Percentiles rank a stretch among this genome's conserved stretches.
Evolutionary conservation across 108 stramenopile species (phyloP).

Genomic region (Conticribra guillardii): DNA sequence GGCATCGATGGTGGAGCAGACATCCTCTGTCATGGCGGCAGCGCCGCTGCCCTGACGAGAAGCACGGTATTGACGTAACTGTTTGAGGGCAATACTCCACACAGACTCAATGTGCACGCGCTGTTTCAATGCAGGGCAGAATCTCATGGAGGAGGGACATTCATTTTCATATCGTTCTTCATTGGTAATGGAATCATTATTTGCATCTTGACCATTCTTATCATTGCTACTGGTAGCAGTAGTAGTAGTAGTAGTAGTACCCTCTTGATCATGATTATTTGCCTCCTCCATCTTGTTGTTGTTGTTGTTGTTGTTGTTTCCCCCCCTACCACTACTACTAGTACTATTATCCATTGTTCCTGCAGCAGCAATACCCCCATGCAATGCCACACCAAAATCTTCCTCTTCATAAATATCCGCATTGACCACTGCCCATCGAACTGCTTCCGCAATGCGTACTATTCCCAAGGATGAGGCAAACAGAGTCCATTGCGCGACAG

Average conservation of each 20-base stretch:
- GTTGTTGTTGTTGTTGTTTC: too few species aligned
- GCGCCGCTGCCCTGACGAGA: neutral
- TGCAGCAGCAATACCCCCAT: conserved; percentile 10
- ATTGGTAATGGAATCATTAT: neutral
- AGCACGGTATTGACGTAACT: conserved; percentile 13
- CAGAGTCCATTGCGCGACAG: conserved; percentile 59
- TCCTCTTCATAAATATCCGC: conserved; percentile 97
- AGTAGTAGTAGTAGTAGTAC: too few species aligned
- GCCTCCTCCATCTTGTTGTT: too few species aligned
- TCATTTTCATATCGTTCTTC: neutral
- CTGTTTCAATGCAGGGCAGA: conserved; percentile 24
- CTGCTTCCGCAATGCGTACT: conserved; percentile 69
- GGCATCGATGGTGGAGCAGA: conserved; percentile 1
- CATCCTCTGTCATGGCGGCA: neutral
- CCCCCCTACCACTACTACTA: neutral
- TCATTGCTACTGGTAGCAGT: conserved; percentile 9
- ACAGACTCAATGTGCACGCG: conserved; percentile 5
- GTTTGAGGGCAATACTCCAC: conserved; percentile 24
- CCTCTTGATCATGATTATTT: too few species aligned
- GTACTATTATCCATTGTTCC: too few species aligned
- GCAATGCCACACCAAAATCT: conserved; percentile 71
- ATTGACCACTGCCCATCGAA: conserved; percentile 69
- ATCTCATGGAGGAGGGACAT: conserved; percentile 8
- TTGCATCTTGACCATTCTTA: neutral
- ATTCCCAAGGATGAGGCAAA: conserved; percentile 65